Conservation (phyloP, 2,329 filamentous ascomycete species). For the Fusarium anguioides region DNA sequence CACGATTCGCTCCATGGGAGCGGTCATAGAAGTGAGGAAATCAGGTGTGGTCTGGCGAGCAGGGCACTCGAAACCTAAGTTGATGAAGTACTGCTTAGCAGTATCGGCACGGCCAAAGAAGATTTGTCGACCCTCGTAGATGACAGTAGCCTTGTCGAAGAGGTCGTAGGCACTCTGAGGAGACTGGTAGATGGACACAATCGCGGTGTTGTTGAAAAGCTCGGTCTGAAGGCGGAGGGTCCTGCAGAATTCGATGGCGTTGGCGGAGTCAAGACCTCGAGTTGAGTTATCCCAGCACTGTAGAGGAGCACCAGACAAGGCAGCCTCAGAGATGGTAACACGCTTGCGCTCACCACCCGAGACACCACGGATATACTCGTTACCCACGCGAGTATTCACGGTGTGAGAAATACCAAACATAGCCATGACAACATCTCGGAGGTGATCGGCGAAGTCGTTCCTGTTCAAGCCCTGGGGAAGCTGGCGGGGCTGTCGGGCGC, state of each 20-base stretch:
- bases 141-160: constrained; percentile 68
- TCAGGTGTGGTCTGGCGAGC: constrained; percentile 75
- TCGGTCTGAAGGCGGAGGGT: constrained; percentile 75
- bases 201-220: constrained; percentile 72
- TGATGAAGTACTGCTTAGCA: constrained; percentile 73
- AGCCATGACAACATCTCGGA: constrained; percentile 79
- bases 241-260: constrained; percentile 79
- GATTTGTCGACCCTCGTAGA: constrained; percentile 72
- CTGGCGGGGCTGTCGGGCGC: constrained; percentile 72
- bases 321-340: constrained; percentile 71
- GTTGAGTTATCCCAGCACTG: constrained; percentile 80
- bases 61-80: constrained; percentile 75
- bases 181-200: constrained; percentile 80
- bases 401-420: constrained; percentile 81
- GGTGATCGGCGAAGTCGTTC: constrained; percentile 67
- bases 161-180: constrained; percentile 72
- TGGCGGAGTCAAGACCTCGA: constrained; percentile 78
- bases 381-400: constrained; percentile 77
- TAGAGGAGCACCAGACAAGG: constrained; percentile 68
- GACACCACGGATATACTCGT: constrained; percentile 80
- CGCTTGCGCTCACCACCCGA: constrained; percentile 79
- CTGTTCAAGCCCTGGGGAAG: constrained; percentile 68
- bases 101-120: constrained; percentile 70
- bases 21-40: constrained; percentile 78
- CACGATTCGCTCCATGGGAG: constrained; percentile 65